A percentile compares a stretch with the other conserved stretches of the same genome.
Conservation (phyloP, 1,284 basidiomycete species). For the Microbotryomycetes sp. region DNA sequence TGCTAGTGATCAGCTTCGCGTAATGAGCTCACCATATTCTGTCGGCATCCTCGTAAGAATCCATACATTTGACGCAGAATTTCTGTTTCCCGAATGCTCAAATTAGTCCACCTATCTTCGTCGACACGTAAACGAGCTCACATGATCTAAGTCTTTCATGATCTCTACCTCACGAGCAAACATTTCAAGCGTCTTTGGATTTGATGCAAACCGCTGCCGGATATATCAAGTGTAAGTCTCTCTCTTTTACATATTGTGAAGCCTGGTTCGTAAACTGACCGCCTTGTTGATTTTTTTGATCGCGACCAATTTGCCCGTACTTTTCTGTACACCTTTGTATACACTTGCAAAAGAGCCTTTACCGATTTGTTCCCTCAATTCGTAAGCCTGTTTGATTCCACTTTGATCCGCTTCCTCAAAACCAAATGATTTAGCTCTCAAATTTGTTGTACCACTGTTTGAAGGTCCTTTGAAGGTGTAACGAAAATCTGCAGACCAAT, state of each 20-base stretch:
- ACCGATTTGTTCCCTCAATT: conserved; percentile 49
- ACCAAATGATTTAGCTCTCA: conserved; percentile 10
- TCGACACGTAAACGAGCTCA: conserved; percentile 33
- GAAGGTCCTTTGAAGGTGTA: conserved; percentile 22
- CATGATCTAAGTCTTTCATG: conserved; percentile 63
- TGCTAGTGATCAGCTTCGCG: conserved; percentile 34
- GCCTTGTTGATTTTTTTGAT: conserved; percentile 60
- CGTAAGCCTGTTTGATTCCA: conserved; percentile 32
- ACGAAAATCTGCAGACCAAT: conserved; percentile 26
- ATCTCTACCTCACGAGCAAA: conserved; percentile 74
- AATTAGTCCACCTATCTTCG: not conserved
- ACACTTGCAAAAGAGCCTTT: conserved; percentile 75
- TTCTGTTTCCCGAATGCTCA: conserved; percentile 41
- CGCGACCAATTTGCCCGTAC: conserved; percentile 58
- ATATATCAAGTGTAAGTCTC: conserved; percentile 37
- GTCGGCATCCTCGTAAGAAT: conserved; percentile 63
- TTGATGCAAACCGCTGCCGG: conserved; percentile 44
- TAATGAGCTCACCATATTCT: conserved; percentile 51
- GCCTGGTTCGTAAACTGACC: conserved; percentile 14
- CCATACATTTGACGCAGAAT: conserved; percentile 73
- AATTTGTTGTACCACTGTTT: not conserved
- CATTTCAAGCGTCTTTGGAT: conserved; percentile 47
- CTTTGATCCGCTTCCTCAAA: conserved; percentile 26
- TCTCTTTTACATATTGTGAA: not conserved
- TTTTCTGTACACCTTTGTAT: conserved; percentile 58